Evolutionary conservation across 352 stramenopile species (phyloP).

Genomic region (Aphanomyces astaci): DNA sequence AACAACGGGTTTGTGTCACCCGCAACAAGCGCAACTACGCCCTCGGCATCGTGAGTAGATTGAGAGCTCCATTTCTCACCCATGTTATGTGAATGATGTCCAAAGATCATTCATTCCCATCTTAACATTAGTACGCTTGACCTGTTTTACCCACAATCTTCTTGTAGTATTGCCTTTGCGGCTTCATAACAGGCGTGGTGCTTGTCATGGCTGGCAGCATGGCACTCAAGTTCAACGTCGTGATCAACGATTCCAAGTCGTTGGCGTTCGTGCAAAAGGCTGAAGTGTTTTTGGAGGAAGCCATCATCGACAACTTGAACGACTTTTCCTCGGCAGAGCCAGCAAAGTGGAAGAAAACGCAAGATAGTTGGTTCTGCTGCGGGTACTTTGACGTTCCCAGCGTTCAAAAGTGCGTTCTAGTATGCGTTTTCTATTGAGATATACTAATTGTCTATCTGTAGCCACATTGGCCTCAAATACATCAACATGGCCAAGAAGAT

Average conservation of each 20-base stretch:
- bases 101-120: too few species aligned
- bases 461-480: neutral
- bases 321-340: neutral
- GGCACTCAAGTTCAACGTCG: conserved; percentile 5
- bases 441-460: neutral
- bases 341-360: conserved; percentile 12
- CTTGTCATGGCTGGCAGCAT: conserved; percentile 8
- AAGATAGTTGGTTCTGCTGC: conserved; percentile 23
- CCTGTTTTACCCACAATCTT: too few species aligned
- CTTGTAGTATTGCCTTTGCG: conserved; percentile 16
- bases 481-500: neutral
- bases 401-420: neutral
- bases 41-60: conserved; percentile 13
- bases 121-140: too few species aligned
- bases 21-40: conserved; percentile 8
- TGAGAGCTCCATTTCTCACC: too few species aligned
- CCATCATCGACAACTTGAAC: conserved; percentile 18
- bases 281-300: conserved; percentile 12
- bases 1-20: conserved; percentile 12
- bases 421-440: too few species aligned
- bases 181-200: conserved; percentile 2
- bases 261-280: neutral
- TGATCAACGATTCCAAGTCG: neutral
- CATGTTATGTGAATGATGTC: too few species aligned
- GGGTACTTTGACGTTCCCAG: conserved; percentile 15